Evolutionary conservation across 2,329 filamentous ascomycete genomes (phyloP).

Genomic region (Aspergillus sp.): DNA sequence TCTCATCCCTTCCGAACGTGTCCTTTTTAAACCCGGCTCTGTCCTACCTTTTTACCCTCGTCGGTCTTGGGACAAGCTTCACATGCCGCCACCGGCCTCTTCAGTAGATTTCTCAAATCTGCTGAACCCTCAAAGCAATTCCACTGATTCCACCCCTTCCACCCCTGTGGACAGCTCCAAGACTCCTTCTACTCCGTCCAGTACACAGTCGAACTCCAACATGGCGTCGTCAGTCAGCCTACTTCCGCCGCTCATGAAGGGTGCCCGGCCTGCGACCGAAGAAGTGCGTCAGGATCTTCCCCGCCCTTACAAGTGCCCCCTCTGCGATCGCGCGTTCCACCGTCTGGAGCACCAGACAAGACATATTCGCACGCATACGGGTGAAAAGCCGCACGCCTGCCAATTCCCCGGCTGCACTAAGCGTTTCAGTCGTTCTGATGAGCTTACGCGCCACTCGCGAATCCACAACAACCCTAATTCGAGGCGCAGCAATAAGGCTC

Average conservation of each 20-base stretch:
- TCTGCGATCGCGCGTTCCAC: conserved; percentile 98
- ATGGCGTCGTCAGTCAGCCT: conserved; percentile 50
- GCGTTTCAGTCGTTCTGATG: conserved; percentile 93
- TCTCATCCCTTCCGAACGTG: conserved; percentile 19
- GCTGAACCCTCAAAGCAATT: conserved; percentile 63
- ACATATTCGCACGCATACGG: conserved; percentile 95
- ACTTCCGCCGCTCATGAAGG: conserved; percentile 48
- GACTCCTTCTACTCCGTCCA: conserved; percentile 32
- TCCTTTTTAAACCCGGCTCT: conserved; percentile 16
- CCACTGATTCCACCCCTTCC: conserved; percentile 25
- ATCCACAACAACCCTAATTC: conserved; percentile 99
- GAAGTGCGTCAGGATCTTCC: conserved; percentile 74
- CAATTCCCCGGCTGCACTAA: conserved; percentile 95
- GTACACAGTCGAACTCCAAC: conserved; percentile 31
- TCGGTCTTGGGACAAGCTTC: conserved; percentile 41
- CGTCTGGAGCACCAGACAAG: conserved; percentile 89
- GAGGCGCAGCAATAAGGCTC: conserved; percentile 83
- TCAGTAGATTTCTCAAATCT: conserved; percentile 75
- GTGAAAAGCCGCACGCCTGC: conserved; percentile 97
- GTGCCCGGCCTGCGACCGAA: conserved; percentile 61
- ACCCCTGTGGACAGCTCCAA: conserved; percentile 26
- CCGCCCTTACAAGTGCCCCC: conserved; percentile 94
- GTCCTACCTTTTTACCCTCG: conserved; percentile 21
- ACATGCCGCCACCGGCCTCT: conserved; percentile 75
- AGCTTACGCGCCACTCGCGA: conserved; percentile 92